Percentiles rank a stretch among this genome's conserved stretches.
phyloP scores from a whole-genome alignment of 2,329 filamentous ascomycete species.

The Fusarium citri region DNA sequence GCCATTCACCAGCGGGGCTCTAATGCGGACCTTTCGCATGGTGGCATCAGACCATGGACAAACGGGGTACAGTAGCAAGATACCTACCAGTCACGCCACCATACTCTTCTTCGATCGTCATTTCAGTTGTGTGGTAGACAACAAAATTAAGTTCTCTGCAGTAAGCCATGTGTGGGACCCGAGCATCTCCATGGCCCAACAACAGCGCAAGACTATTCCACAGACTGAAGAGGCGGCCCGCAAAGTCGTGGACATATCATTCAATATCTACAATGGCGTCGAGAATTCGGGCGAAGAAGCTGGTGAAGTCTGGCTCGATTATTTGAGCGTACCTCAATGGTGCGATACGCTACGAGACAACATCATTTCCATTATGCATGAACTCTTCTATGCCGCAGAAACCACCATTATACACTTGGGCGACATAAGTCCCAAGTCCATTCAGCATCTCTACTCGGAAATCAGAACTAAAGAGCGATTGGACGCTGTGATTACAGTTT shows the following conservation, averaged over 20 bases:
- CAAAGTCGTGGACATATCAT: background rate
- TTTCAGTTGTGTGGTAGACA: background rate
- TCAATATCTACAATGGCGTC: background rate
- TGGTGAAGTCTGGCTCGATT: background rate
- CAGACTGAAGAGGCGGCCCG: background rate
- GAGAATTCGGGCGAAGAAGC: background rate
- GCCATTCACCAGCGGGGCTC: background rate
- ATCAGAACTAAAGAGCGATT: background rate
- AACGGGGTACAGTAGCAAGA: background rate
- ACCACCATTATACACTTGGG: background rate
- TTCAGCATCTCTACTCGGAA: background rate
- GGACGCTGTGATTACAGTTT: background rate
- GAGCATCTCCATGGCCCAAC: background rate
- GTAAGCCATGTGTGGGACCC: slow-evolving; percentile 1
- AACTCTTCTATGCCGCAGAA: background rate
- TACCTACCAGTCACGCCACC: background rate
- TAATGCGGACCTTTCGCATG: background rate
- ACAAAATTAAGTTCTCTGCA: background rate
- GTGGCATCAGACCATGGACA: too few species aligned
- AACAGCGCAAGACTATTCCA: background rate
- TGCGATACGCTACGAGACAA: background rate
- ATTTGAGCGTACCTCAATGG: background rate
- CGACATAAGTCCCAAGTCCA: background rate
- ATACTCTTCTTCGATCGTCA: background rate
- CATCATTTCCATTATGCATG: background rate